Percentiles rank a stretch among this genome's conserved stretches.
These are phyloP conservation scores for Medicago lupulina DNA, from an alignment of 306 rosid genomes.

Conservation along the genomic window DNA sequence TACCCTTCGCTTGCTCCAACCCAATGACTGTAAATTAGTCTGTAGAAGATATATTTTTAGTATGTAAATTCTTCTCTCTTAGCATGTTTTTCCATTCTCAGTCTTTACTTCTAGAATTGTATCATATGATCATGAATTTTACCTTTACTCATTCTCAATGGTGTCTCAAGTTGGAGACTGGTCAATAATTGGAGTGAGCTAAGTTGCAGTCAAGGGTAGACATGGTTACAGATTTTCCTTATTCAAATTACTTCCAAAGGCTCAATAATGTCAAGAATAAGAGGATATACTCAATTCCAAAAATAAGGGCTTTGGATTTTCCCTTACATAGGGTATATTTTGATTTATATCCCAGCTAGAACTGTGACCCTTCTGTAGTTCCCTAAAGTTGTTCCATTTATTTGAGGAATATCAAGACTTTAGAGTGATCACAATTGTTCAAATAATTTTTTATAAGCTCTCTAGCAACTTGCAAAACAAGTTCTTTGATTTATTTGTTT, in stretches of 20 bases:
- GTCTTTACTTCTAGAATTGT: slow-evolving; percentile 35
- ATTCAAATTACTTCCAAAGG: slow-evolving; percentile 24
- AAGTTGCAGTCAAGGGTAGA: slow-evolving; percentile 27
- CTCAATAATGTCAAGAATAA: slow-evolving; percentile 44
- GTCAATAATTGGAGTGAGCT: slow-evolving; percentile 41
- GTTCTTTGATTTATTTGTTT: slow-evolving; percentile 29
- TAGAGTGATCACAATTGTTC: slow-evolving; percentile 24
- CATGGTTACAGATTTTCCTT: slow-evolving; percentile 32
- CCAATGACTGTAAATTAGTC: slow-evolving; percentile 48
- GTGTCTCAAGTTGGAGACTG: slow-evolving; percentile 45
- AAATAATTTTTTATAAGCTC: slow-evolving; percentile 3
- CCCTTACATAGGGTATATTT: slow-evolving; percentile 14
- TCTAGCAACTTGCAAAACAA: slow-evolving; percentile 16
- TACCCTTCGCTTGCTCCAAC: slow-evolving; percentile 34
- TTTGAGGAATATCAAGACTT: slow-evolving; percentile 35
- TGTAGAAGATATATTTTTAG: slow-evolving; percentile 56
- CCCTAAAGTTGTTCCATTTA: slow-evolving; percentile 41
- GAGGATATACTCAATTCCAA: slow-evolving; percentile 34
- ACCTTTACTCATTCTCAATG: slow-evolving; percentile 32
- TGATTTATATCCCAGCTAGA: background rate
- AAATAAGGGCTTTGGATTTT: slow-evolving; percentile 39
- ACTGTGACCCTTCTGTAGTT: slow-evolving; percentile 27
- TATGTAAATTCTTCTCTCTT: slow-evolving; percentile 51
- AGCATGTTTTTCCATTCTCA: background rate
- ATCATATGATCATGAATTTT: slow-evolving; percentile 37